Percentiles rank a stretch among this genome's conserved stretches.
These are phyloP conservation scores for Firmiana major DNA, from an alignment of 345 rosid species.

Conservation along the genomic window DNA sequence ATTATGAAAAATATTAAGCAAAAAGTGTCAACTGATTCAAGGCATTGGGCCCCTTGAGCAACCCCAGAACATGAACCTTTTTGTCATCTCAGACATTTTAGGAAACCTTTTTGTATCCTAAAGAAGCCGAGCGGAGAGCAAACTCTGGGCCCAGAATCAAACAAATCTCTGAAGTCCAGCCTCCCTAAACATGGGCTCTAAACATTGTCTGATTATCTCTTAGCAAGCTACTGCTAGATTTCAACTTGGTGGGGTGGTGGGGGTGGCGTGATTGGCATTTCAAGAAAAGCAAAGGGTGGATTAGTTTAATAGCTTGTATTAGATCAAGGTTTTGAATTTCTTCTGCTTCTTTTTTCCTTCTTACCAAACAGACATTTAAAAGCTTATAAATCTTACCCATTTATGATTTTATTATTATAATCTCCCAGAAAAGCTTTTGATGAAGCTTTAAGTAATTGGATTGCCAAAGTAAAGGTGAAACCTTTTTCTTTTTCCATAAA, in stretches of 20 bases:
- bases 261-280: neutral
- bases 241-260: neutral
- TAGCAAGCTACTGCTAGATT: neutral
- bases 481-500: slow-evolving; percentile 12
- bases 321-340: neutral
- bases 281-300: neutral
- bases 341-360: no score
- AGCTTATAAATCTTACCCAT: neutral
- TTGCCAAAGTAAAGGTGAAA: slow-evolving; percentile 8
- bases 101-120: neutral
- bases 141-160: neutral
- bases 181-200: neutral
- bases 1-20: neutral
- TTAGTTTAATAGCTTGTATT: no score
- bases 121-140: neutral
- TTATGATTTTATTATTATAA: neutral
- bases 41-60: neutral
- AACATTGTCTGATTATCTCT: neutral
- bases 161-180: neutral
- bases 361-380: neutral
- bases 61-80: neutral
- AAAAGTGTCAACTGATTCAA: neutral
- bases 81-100: neutral
- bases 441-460: slow-evolving; percentile 11
- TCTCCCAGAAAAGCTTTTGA: neutral